Conservation (phyloP, 1,284 basidiomycete species). For the Rhizopogon hawkerae region DNA sequence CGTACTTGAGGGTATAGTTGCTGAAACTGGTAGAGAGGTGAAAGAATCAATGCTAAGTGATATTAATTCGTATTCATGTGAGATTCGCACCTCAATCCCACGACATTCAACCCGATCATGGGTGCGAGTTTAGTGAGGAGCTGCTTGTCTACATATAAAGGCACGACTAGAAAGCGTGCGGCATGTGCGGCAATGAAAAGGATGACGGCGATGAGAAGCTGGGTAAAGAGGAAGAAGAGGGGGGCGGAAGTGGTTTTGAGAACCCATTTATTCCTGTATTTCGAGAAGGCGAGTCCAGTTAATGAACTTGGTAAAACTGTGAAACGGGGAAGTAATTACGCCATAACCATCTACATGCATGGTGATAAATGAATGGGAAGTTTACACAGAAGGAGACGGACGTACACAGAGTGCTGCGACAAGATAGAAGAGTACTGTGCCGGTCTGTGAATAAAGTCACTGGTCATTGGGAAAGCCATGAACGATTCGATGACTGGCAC, state of each 20-base stretch:
- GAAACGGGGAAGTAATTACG: conserved; percentile 36
- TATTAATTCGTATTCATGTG: background rate
- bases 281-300: conserved; percentile 10
- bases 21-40: conserved; percentile 50
- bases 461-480: conserved; percentile 7
- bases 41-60: background rate
- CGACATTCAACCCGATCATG: conserved; percentile 65
- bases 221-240: conserved; percentile 78
- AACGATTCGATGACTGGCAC: conserved; percentile 7
- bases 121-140: conserved; percentile 66
- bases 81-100: conserved; percentile 62
- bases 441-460: conserved; percentile 34
- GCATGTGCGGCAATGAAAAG: conserved; percentile 62
- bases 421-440: conserved; percentile 69
- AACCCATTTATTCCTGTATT: conserved; percentile 71
- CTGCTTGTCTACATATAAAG: conserved; percentile 49
- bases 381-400: conserved; percentile 15
- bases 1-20: conserved; percentile 86
- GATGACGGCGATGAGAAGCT: conserved; percentile 69
- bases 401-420: conserved; percentile 75
- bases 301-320: conserved; percentile 5
- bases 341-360: conserved; percentile 66
- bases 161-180: conserved; percentile 53
- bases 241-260: conserved; percentile 60
- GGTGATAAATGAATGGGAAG: conserved; percentile 9